These are phyloP conservation scores for Davidsoniella eucalypti DNA, from an alignment of 2,329 filamentous ascomycete species.

Conservation along the genomic window DNA sequence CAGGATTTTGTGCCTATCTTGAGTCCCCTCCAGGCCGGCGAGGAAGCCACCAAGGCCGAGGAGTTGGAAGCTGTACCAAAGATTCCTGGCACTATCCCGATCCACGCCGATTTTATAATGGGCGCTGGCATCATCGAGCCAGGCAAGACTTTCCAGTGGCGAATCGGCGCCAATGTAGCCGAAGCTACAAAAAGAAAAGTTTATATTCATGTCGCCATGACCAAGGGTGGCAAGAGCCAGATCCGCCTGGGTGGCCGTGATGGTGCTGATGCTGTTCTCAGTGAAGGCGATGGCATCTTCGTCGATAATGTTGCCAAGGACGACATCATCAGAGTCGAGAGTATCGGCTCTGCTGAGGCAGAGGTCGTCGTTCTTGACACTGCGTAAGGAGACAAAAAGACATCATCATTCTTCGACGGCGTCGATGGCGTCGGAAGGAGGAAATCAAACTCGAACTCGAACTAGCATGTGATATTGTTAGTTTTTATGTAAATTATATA, in stretches of 20 bases:
- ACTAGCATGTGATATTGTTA: no score
- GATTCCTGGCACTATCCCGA: slow-evolving; percentile 54
- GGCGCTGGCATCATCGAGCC: slow-evolving; percentile 57
- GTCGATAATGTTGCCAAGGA: slow-evolving; percentile 47
- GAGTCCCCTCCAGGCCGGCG: slow-evolving; percentile 53
- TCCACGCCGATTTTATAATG: slow-evolving; percentile 76
- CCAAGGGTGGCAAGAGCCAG: slow-evolving; percentile 56
- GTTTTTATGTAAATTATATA: no score
- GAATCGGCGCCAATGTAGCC: slow-evolving; percentile 43
- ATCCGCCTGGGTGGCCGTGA: slow-evolving; percentile 51
- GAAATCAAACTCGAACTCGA: no score
- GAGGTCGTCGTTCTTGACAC: slow-evolving; percentile 53
- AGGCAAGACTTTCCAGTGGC: slow-evolving; percentile 51
- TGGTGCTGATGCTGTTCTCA: slow-evolving; percentile 39
- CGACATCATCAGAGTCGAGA: slow-evolving; percentile 48
- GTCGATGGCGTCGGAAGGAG: no score
- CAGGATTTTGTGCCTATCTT: slow-evolving; percentile 58
- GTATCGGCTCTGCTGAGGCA: slow-evolving; percentile 49
- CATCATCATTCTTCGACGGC: no score
- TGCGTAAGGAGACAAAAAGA: slow-evolving; percentile 22
- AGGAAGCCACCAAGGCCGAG: slow-evolving; percentile 40
- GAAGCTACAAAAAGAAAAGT: slow-evolving; percentile 48
- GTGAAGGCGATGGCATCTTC: slow-evolving; percentile 71
- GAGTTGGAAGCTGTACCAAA: slow-evolving; percentile 47
- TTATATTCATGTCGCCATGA: slow-evolving; percentile 69